These are phyloP conservation scores for Sindora glabra DNA, from an alignment of 306 rosid genomes.

Conservation along the genomic window DNA sequence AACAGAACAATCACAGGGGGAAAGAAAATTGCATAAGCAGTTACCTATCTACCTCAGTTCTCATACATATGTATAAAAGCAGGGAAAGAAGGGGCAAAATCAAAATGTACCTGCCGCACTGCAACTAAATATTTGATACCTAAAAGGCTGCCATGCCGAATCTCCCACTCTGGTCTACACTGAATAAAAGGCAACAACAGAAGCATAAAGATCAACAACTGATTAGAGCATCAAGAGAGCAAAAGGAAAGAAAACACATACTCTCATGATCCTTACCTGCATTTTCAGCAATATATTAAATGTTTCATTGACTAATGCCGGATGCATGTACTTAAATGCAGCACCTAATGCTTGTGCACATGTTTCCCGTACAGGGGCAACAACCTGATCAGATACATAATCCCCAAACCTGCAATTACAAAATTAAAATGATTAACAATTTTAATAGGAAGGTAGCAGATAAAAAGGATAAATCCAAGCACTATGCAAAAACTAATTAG, in stretches of 20 bases:
- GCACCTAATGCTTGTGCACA: conserved; percentile 97
- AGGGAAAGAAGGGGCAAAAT: background rate
- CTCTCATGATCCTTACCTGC: conserved; percentile 70
- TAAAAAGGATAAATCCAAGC: background rate
- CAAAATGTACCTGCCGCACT: conserved; percentile 68
- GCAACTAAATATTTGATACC: conserved; percentile 95
- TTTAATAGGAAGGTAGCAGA: background rate
- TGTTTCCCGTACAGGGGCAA: conserved; percentile 98
- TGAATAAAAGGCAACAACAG: conserved; percentile 52
- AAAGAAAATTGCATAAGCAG: too few species aligned
- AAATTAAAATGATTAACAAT: conserved; percentile 12
- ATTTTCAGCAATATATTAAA: conserved; percentile 81
- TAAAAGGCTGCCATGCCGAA: conserved; percentile 96
- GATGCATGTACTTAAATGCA: conserved; percentile 89
- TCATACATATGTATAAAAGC: background rate
- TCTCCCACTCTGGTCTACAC: conserved; percentile 99
- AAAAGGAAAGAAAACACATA: conserved; percentile 1
- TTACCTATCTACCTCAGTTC: background rate
- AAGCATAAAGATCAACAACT: conserved; percentile 35
- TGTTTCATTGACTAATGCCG: conserved; percentile 71
- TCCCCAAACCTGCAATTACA: conserved; percentile 85
- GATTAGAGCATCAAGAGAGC: conserved; percentile 11
- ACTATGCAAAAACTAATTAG: background rate
- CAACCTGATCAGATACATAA: conserved; percentile 98
- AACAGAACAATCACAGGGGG: conserved; percentile 9